Base-by-base conservation (phyloP, 352 stramenopile species). In the Phytophthora ohioensis region DNA sequence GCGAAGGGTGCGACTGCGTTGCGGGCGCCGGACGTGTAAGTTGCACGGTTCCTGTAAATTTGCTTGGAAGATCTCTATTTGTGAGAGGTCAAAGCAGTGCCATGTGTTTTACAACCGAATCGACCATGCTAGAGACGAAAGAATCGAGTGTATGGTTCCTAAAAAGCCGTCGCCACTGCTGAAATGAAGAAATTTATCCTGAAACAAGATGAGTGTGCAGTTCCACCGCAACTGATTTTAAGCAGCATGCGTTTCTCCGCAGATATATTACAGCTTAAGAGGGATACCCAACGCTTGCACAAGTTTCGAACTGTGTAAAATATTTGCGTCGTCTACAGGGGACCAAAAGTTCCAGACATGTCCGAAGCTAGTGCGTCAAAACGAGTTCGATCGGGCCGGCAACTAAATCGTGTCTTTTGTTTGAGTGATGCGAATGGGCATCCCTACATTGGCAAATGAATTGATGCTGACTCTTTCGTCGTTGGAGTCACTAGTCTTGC, bases 261-360 rank as follows among this genome's bases (percentile, higher is more conserved):
- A 5, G 51, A 68, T 32, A 61, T 68, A 4, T 2, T 56, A 4
- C 13, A 35, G 9, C 49, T 49, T 11, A 38, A 5, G 8, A 4
- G 49, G 42, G 49, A n/a, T 60, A 56, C 27, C 60, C 60, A 8
- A 56, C 49, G 2, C 32, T 49, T 9, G 7, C 0, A 27, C 39
- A 67, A 56, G 41, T 67, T 3, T 39, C 60, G 5, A 55, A 67
- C 9, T 59, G 49, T 21, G 60, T 17, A 9, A 67, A 59, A 34
- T 61, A 56, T 39, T 31, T 60, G 11, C 41, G 60, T 1, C 39
- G 41, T 5, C 31, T 67, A 12, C 48, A 68, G n/a, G 49, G 41
- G 4, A 56, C 60, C 4, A 68, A 61, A 15, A 61, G 56, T 41
- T 56, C 51, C 3, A 36, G 41, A 6, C 30, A 49, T 2, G 49